A percentile compares a stretch with the other conserved stretches of the same genome.
Evolutionary conservation across 2,329 filamentous ascomycete genomes (phyloP).

Genomic region (Colletotrichum higginsianum): DNA sequence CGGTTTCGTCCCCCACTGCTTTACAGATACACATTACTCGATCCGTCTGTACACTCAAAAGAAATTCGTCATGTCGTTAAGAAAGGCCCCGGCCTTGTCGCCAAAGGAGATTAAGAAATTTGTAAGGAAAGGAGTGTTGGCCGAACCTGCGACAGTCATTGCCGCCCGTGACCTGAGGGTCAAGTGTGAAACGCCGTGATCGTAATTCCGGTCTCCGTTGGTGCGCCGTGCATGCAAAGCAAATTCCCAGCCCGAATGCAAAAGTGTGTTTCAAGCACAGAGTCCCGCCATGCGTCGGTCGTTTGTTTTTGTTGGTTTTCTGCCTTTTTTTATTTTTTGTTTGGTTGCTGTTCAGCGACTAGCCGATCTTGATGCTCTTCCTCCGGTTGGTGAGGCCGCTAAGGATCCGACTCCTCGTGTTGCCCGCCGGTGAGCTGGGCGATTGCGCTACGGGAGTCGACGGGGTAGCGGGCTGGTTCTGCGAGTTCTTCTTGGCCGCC

Average conservation of each 20-base stretch:
- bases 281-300: conserved; percentile 12
- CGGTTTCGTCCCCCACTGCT: conserved; percentile 3
- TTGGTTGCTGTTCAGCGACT: conserved; percentile 20
- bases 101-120: background rate
- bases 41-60: conserved; percentile 31
- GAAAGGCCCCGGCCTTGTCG: background rate
- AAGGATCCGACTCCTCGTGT: conserved; percentile 51
- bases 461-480: conserved; percentile 41
- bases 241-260: conserved; percentile 37
- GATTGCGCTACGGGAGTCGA: conserved; percentile 49
- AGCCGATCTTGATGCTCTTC: conserved; percentile 56
- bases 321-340: conserved; percentile 21
- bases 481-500: conserved; percentile 59
- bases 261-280: conserved; percentile 27
- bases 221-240: conserved; percentile 41
- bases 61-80: conserved; percentile 39
- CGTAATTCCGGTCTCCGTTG: conserved; percentile 27
- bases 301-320: conserved; percentile 20
- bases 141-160: conserved; percentile 20
- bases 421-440: conserved; percentile 46
- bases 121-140: conserved; percentile 26
- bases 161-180: conserved; percentile 26
- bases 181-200: conserved; percentile 37
- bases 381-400: conserved; percentile 55
- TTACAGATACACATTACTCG: conserved; percentile 40